Percentiles rank a stretch among this genome's conserved stretches.
phyloP scores from a whole-genome alignment of 140 eudicot genomes.

The Oenanthe javanica region DNA sequence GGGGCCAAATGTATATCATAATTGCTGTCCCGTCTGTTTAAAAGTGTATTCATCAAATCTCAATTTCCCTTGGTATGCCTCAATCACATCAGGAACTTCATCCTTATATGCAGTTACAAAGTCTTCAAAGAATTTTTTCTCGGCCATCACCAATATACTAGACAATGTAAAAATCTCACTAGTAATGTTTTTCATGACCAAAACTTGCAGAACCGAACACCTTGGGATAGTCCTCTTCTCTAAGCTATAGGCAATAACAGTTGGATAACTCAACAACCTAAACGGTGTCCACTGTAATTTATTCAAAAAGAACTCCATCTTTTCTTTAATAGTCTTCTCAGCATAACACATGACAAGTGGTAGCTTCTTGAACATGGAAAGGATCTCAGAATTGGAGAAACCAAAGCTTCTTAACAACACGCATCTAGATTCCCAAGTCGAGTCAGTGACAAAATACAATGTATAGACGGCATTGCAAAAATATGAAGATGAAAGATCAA shows the following conservation, averaged over 20 bases:
- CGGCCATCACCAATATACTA: background rate
- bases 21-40: background rate
- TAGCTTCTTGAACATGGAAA: constrained; percentile 4
- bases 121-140: background rate
- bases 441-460: background rate
- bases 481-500: background rate
- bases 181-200: background rate
- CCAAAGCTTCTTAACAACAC: background rate
- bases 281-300: background rate
- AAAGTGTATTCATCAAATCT: constrained; percentile 1
- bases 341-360: background rate
- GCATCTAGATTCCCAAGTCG: background rate
- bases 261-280: background rate
- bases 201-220: constrained; percentile 8
- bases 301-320: background rate
- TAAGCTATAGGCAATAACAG: background rate
- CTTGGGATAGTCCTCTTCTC: constrained; percentile 3
- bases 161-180: background rate
- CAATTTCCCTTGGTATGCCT: background rate
- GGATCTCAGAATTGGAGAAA: background rate
- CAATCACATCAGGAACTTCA: background rate
- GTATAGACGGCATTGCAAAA: background rate
- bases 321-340: background rate
- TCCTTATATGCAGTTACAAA: background rate
- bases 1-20: background rate